Evolutionary conservation across 2,329 filamentous ascomycete species (phyloP).

Genomic region (Colletotrichum lini): DNA sequence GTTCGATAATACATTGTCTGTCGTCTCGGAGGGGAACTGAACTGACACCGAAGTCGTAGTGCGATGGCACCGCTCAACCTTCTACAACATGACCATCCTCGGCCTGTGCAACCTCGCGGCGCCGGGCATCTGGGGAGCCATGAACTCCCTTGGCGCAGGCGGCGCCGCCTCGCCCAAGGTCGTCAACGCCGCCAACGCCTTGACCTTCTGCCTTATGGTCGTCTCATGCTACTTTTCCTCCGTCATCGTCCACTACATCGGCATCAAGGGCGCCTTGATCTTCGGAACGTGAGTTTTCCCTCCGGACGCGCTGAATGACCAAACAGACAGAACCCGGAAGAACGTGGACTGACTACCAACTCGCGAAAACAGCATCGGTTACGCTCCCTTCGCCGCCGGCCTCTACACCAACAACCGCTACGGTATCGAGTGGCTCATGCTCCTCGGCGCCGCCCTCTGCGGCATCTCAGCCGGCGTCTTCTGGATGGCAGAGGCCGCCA

Average conservation of each 20-base stretch:
- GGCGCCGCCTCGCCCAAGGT: constrained; percentile 75
- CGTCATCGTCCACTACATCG: constrained; percentile 75
- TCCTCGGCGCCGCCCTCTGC: constrained; percentile 78
- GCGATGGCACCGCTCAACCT: constrained; percentile 79
- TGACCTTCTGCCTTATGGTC: constrained; percentile 82
- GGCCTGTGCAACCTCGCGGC: constrained; percentile 80
- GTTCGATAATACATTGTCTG: background rate
- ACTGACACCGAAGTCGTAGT: constrained; percentile 54
- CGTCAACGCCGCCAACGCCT: constrained; percentile 78
- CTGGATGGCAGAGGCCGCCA: constrained; percentile 82
- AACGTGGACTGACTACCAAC: background rate
- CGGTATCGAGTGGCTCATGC: constrained; percentile 77
- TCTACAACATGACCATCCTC: constrained; percentile 80
- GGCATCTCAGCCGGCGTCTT: constrained; percentile 80
- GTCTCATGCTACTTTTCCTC: constrained; percentile 78
- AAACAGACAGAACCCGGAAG: background rate
- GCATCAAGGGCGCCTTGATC: constrained; percentile 80
- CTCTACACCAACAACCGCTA: constrained; percentile 81
- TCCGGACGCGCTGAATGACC: constrained; percentile 7
- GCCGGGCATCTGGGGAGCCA: constrained; percentile 80
- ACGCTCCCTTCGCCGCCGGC: constrained; percentile 79
- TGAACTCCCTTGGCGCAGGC: constrained; percentile 81
- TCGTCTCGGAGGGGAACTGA: background rate
- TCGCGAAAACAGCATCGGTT: constrained; percentile 66
- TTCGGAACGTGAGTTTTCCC: constrained; percentile 70